phyloP scores from a whole-genome alignment of 2,329 filamentous ascomycete genomes.

The Ophiocordyceps robertsii region DNA sequence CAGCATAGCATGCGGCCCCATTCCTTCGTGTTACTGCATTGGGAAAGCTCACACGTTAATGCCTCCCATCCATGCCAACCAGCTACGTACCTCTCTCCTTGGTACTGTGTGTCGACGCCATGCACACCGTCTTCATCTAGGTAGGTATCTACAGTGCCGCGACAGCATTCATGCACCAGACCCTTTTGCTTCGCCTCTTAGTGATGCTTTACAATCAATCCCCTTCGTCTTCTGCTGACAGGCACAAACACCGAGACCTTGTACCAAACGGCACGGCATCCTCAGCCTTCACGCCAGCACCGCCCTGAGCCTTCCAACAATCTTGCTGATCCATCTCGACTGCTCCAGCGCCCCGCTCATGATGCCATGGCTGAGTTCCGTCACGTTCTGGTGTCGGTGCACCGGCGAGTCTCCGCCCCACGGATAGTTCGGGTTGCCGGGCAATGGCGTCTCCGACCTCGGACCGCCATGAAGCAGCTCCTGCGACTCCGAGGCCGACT shows the following conservation, averaged over 20 bases:
- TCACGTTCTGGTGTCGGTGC: slow-evolving; percentile 19
- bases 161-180: too few species aligned
- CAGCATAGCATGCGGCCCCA: not conserved
- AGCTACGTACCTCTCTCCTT: too few species aligned
- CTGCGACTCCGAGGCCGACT: not conserved
- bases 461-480: not conserved
- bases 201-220: too few species aligned
- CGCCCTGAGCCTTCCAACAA: not conserved
- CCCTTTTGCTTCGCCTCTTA: too few species aligned
- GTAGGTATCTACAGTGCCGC: too few species aligned
- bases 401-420: slow-evolving; percentile 22
- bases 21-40: not conserved
- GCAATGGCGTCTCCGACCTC: slow-evolving; percentile 8
- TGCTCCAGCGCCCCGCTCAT: slow-evolving; percentile 2
- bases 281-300: not conserved
- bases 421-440: slow-evolving; percentile 18
- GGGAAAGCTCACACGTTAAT: too few species aligned
- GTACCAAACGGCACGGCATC: not conserved
- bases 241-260: too few species aligned
- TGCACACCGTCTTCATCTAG: too few species aligned
- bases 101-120: too few species aligned
- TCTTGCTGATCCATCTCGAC: not conserved
- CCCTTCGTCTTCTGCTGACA: too few species aligned
- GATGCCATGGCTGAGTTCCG: slow-evolving; percentile 11
- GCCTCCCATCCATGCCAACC: too few species aligned